phyloP scores from a whole-genome alignment of 2,329 filamentous ascomycete species.

The Aspergillus oerlinghausenensis region DNA sequence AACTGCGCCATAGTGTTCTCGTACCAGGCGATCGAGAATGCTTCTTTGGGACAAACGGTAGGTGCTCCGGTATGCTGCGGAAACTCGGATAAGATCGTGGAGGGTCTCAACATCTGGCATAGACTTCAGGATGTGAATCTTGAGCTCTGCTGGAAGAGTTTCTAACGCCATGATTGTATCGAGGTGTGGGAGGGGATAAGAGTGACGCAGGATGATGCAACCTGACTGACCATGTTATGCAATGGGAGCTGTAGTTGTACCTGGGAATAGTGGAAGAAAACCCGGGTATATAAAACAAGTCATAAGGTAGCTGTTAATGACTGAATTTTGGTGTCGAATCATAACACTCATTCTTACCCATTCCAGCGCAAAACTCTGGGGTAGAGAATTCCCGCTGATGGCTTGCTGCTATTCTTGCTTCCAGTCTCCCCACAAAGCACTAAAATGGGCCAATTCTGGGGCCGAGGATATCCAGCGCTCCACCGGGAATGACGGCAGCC shows the following conservation, averaged over 20 bases:
- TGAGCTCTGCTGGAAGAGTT: constrained; percentile 11
- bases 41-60: constrained; percentile 6
- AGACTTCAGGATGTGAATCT: constrained; percentile 9
- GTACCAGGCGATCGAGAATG: constrained; percentile 9
- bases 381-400: background rate
- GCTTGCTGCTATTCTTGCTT: background rate
- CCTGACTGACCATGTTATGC: background rate
- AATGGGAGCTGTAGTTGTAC: background rate
- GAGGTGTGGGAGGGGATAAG: background rate
- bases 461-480: background rate
- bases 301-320: background rate
- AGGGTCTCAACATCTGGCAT: constrained; percentile 10
- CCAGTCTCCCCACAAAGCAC: background rate
- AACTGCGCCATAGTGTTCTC: constrained; percentile 7
- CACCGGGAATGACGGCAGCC: background rate
- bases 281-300: background rate
- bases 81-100: constrained; percentile 8
- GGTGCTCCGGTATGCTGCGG: constrained; percentile 8
- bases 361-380: background rate
- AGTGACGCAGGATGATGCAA: background rate
- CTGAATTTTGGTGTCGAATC: background rate
- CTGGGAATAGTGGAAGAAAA: background rate
- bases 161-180: constrained; percentile 8
- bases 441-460: background rate
- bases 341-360: too few relatives aligned